Evolutionary conservation across 2,329 filamentous ascomycete species (phyloP).

Genomic region (Epichloe aotearoae): DNA sequence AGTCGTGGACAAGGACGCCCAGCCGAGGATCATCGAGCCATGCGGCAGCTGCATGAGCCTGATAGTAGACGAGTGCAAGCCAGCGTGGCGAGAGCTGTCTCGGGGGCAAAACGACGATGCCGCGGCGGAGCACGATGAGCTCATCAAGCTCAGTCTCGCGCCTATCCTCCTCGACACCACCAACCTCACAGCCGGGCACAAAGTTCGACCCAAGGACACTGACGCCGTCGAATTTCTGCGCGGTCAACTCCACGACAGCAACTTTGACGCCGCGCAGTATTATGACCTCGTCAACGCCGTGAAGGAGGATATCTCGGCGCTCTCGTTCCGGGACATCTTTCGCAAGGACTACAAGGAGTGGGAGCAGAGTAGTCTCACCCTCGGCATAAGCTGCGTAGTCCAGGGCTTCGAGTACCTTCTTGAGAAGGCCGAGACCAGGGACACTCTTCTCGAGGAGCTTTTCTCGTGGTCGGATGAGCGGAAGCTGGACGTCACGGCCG

Average conservation of each 20-base stretch:
- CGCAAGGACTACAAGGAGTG: constrained; percentile 81
- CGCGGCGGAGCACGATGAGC: constrained; percentile 32
- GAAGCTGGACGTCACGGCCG: constrained; percentile 44
- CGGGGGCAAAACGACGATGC: constrained; percentile 1
- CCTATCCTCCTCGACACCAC: constrained; percentile 63
- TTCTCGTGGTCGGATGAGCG: constrained; percentile 41
- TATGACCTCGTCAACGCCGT: constrained; percentile 47
- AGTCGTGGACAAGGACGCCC: constrained; percentile 30
- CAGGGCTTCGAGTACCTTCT: constrained; percentile 49
- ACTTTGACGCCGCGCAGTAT: constrained; percentile 42
- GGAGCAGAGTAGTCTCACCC: constrained; percentile 38
- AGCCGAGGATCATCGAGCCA: constrained; percentile 49
- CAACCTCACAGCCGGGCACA: constrained; percentile 48
- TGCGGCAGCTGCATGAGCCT: constrained; percentile 63
- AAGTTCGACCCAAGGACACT: constrained; percentile 50
- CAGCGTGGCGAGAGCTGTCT: constrained; percentile 43
- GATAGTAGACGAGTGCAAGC: constrained; percentile 45
- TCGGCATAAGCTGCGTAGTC: constrained; percentile 57
- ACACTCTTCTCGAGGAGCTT: constrained; percentile 34
- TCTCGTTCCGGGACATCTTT: constrained; percentile 54
- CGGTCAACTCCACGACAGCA: constrained; percentile 22
- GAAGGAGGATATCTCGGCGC: constrained; percentile 51
- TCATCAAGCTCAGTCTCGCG: constrained; percentile 55
- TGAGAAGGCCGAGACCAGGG: constrained; percentile 33
- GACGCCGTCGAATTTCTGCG: constrained; percentile 47